Percentiles rank a stretch among this genome's conserved stretches.
phyloP scores from a whole-genome alignment of 441 rosid genomes.

The Erodium texanum region DNA sequence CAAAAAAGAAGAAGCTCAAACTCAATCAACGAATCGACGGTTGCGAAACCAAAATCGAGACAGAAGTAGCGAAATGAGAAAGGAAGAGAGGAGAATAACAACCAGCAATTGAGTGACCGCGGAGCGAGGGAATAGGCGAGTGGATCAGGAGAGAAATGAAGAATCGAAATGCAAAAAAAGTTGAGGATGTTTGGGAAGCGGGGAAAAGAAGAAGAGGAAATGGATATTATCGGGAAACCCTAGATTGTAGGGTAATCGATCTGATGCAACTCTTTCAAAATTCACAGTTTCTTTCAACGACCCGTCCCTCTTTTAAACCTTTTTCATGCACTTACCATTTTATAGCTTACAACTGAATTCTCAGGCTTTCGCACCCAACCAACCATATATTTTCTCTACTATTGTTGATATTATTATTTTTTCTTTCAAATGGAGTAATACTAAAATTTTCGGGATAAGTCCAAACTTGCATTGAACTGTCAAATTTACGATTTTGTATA shows the following conservation, averaged over 20 bases:
- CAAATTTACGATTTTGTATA: neutral
- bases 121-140: neutral
- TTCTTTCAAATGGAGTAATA: no score
- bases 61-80: neutral
- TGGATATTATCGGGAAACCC: neutral
- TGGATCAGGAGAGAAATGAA: neutral
- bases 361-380: constrained; percentile 2
- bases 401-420: neutral
- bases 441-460: no score
- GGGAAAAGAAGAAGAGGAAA: neutral
- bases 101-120: neutral
- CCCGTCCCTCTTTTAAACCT: neutral
- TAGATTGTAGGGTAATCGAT: neutral
- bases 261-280: neutral
- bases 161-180: neutral
- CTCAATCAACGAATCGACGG: neutral
- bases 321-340: neutral
- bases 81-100: neutral
- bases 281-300: constrained; percentile 1
- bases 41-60: neutral
- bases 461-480: neutral
- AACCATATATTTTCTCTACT: neutral
- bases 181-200: constrained; percentile 1
- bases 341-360: neutral
- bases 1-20: neutral